These are phyloP conservation scores for Tulasnella sp. DNA, from an alignment of 768 basidiomycete species.

Conservation along the genomic window DNA sequence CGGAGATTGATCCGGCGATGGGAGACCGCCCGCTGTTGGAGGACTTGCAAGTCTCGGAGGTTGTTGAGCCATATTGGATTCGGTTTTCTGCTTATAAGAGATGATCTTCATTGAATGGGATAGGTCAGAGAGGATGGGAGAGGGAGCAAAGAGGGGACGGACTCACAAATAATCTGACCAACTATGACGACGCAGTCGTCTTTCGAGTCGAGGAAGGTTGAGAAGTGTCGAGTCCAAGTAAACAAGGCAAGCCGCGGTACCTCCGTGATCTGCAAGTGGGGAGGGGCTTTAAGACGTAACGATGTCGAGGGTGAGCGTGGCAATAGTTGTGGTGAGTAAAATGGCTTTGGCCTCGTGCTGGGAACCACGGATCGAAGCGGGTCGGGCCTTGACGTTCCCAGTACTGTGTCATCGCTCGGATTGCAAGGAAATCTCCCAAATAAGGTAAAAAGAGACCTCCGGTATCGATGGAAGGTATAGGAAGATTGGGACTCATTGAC, in stretches of 20 bases:
- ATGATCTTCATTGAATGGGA: neutral
- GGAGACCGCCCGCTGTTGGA: neutral
- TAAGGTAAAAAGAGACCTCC: neutral
- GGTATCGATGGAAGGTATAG: neutral
- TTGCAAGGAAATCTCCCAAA: neutral
- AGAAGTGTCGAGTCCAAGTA: neutral
- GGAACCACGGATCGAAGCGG: neutral
- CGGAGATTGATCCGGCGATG: neutral
- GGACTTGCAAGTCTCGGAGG: neutral
- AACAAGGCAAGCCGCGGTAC: neutral
- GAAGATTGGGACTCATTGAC: neutral
- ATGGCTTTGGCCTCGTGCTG: neutral
- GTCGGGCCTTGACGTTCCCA: neutral
- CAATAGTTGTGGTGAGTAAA: neutral
- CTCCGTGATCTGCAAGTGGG: neutral
- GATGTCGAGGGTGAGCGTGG: neutral
- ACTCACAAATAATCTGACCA: neutral
- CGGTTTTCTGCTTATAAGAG: neutral
- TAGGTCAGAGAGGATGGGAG: neutral
- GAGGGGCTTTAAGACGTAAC: neutral
- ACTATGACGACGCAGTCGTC: neutral
- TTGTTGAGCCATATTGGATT: neutral
- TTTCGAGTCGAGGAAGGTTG: neutral
- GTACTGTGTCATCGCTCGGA: neutral
- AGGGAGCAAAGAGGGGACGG: neutral